A percentile compares a stretch with the other conserved stretches of the same genome.
Conservation (phyloP, 805 yeast species). For the Barnettozyma siamensis region DNA sequence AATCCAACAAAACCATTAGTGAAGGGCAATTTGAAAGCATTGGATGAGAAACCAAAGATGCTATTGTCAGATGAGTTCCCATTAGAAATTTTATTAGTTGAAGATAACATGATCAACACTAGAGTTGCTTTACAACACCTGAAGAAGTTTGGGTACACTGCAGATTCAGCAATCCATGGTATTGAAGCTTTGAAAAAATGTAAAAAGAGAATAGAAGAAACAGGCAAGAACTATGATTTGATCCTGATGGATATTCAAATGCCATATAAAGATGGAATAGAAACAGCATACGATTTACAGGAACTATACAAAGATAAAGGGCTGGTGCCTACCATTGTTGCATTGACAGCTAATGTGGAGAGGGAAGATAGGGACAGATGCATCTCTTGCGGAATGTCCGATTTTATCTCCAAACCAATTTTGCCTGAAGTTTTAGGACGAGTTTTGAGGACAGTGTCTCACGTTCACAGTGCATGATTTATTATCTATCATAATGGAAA, state of each 20-base stretch:
- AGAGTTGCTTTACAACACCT: constrained; percentile 60
- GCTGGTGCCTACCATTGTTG: constrained; percentile 88
- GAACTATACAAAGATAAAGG: constrained; percentile 41
- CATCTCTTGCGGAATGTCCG: constrained; percentile 45
- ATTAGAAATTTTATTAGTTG: constrained; percentile 73
- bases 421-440: constrained; percentile 37
- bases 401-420: constrained; percentile 48
- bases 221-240: constrained; percentile 65
- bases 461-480: background rate
- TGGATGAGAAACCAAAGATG: background rate
- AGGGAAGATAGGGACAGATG: constrained; percentile 46
- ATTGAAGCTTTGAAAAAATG: constrained; percentile 89
- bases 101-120: constrained; percentile 84
- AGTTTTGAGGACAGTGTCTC: constrained; percentile 9
- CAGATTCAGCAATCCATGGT: constrained; percentile 76
- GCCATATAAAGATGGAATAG: constrained; percentile 91
- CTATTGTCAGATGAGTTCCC: constrained; percentile 26
- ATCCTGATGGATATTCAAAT: constrained; percentile 95
- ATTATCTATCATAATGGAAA: no score
- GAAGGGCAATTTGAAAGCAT: constrained; percentile 1
- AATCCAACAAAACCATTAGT: background rate
- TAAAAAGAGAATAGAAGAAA: constrained; percentile 52
- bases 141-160: constrained; percentile 51
- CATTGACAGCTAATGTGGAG: constrained; percentile 78
- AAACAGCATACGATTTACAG: constrained; percentile 78